A percentile compares a stretch with the other conserved stretches of the same genome.
Conservation (phyloP, 176 grass and related monocot genomes). For the Tillandsia fasciculata region DNA sequence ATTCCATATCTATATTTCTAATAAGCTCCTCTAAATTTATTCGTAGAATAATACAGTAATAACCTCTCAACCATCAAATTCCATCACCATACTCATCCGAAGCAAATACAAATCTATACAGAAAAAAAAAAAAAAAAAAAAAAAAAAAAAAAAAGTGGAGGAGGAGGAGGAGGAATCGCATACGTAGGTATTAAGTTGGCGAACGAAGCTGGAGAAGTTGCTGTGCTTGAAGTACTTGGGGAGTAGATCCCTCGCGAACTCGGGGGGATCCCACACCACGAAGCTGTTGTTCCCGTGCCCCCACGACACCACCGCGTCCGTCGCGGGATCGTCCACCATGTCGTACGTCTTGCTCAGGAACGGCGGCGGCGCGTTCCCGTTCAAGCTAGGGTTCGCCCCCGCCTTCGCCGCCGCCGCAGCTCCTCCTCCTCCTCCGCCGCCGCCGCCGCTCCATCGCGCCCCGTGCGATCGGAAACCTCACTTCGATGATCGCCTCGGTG, state of each 20-base stretch:
- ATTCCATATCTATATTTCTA: too few relatives aligned
- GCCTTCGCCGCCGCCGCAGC: conserved; percentile 7
- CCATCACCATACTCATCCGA: not conserved
- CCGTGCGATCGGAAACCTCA: not conserved
- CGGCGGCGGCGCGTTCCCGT: conserved; percentile 38
- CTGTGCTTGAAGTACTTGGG: conserved; percentile 96
- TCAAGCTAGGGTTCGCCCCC: not conserved
- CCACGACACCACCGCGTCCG: conserved; percentile 65
- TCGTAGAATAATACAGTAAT: too few relatives aligned
- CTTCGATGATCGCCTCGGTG: not conserved
- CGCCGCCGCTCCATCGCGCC: not conserved
- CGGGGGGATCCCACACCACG: conserved; percentile 79
- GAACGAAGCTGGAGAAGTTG: conserved; percentile 88
- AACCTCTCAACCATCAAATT: not conserved
- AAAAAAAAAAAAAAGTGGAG: too few relatives aligned
- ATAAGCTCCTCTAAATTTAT: too few relatives aligned
- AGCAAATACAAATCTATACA: not conserved
- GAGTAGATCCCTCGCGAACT: conserved; percentile 84
- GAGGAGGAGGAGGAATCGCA: not conserved
- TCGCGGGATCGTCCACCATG: conserved; percentile 79
- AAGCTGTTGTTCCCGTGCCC: conserved; percentile 76
- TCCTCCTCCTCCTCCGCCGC: not conserved
- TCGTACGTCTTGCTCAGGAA: conserved; percentile 92
- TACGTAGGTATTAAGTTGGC: conserved; percentile 92
- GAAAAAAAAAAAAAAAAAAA: not conserved